Conservation (phyloP, 2,329 filamentous ascomycete species). For the Rutstroemia sp. region DNA sequence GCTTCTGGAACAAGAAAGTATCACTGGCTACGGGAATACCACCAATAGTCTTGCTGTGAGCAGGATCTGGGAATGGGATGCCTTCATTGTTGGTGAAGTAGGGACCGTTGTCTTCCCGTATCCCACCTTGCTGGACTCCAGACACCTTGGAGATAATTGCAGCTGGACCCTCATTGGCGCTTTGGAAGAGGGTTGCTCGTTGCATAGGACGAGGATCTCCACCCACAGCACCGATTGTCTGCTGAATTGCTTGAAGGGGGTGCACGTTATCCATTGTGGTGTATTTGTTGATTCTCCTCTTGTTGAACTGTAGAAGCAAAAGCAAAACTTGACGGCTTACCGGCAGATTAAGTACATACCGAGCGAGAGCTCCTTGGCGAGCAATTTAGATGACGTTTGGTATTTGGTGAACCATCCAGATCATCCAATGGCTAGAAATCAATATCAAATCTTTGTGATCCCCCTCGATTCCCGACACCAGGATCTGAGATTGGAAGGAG, state of each 20-base stretch:
- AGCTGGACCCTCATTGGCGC: conserved; percentile 8
- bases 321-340: no score
- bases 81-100: conserved; percentile 11
- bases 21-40: conserved; percentile 8
- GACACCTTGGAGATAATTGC: conserved; percentile 7
- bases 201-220: conserved; percentile 6
- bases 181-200: conserved; percentile 1
- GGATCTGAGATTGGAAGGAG: no score
- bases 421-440: no score
- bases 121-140: conserved; percentile 3
- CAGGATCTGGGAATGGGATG: conserved; percentile 9
- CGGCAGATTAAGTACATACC: no score
- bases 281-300: no score
- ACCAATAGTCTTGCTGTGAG: conserved; percentile 8
- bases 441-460: no score
- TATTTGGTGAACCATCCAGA: no score
- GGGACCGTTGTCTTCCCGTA: conserved; percentile 7
- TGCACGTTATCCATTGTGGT: conserved; percentile 10
- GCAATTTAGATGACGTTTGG: no score
- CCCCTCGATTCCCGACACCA: no score
- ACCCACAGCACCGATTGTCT: conserved; percentile 1
- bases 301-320: no score
- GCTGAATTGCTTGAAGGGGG: conserved; percentile 9
- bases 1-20: conserved; percentile 7
- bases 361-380: no score